A percentile compares a stretch with the other conserved stretches of the same genome.
These are phyloP conservation scores for Penicillium argentinense DNA, from an alignment of 495 filamentous ascomycete genomes.

Conservation along the genomic window DNA sequence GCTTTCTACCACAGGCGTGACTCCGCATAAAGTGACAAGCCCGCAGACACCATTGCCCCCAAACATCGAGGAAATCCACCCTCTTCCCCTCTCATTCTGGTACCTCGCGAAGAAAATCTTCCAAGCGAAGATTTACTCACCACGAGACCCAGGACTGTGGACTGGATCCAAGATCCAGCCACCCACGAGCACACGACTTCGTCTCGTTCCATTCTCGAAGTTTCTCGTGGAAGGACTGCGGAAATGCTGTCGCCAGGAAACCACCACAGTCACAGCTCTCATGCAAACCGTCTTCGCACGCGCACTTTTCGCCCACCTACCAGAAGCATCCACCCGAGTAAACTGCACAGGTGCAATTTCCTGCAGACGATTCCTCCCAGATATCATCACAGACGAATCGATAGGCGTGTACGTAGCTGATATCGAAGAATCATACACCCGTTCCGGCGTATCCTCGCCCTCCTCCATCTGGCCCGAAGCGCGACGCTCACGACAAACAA, in stretches of 20 bases:
- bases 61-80: slow-evolving; percentile 25
- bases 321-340: slow-evolving; percentile 19
- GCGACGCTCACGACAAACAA: slow-evolving; percentile 25
- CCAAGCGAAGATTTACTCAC: slow-evolving; percentile 25
- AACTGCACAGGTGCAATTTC: slow-evolving; percentile 29
- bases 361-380: slow-evolving; percentile 34
- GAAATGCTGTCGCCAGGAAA: slow-evolving; percentile 28
- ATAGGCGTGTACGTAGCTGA: slow-evolving; percentile 42
- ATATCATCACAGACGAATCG: slow-evolving; percentile 29
- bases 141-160: slow-evolving; percentile 22
- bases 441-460: slow-evolving; percentile 5
- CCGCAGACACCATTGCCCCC: slow-evolving; percentile 32
- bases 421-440: slow-evolving; percentile 16
- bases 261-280: slow-evolving; percentile 38
- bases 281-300: slow-evolving; percentile 35
- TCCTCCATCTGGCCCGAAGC: slow-evolving; percentile 35
- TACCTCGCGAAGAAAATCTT: slow-evolving; percentile 29
- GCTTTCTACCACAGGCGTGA: slow-evolving; percentile 11
- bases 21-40: slow-evolving; percentile 21
- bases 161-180: slow-evolving; percentile 22
- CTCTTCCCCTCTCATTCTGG: slow-evolving; percentile 25
- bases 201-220: slow-evolving; percentile 23
- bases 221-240: slow-evolving; percentile 16
- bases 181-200: slow-evolving; percentile 18
- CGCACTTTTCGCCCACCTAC: slow-evolving; percentile 32